Evolutionary conservation across 1,139 yeast species (phyloP), one percentile per base, ranked within the genome.

Genomic region (Eremothecium gossypii): DNA sequence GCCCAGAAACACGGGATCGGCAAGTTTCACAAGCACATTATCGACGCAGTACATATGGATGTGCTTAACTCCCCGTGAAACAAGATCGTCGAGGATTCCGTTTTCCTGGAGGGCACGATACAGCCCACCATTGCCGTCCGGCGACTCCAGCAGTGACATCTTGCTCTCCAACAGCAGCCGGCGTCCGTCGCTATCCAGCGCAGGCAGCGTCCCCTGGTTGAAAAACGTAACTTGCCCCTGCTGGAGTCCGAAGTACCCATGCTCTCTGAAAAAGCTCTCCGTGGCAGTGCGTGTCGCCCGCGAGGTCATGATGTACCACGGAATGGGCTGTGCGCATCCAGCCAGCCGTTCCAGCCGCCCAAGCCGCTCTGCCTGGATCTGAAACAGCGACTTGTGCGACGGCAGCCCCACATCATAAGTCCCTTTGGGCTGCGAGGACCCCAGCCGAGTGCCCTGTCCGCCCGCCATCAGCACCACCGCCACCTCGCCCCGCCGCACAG

Each of bases 91-190:
- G 39, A 91, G 59, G 20, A 89, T 70, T 1, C 77, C 76, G 49
- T 81, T 76, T 33, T 74, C 73, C 52, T 68, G 67, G 35, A 93
- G 71, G 2, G 96, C 97, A 57, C 79, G 81, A 68, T 93, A 93
- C 45, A 93, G 70, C 1, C 99, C 99, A 44, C 99, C 99, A 61
- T 93, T 93, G 2, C 99, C 99, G 63, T 93, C 97, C 2, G 99
- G 98, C 9, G 96, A 85, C 54, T 84, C 84, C 30, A 89, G 80
- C 38, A 85, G 73, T 38, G 70, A 65, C 38, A 66, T 58, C 40
- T 73, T 67, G 7, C 76, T 61, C 48, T 77, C 77, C 55, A 87
- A 56, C 45, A 89, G 71, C 52, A 93, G 76, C 58, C 81, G 76
- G 26, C 70, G 58, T 30, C 97, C 98, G 29, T 76, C 75, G 40